Percentiles rank a stretch among this genome's conserved stretches.
Conservation (phyloP, 78 protist genomes). For the Protostelium mycophagum region DNA sequence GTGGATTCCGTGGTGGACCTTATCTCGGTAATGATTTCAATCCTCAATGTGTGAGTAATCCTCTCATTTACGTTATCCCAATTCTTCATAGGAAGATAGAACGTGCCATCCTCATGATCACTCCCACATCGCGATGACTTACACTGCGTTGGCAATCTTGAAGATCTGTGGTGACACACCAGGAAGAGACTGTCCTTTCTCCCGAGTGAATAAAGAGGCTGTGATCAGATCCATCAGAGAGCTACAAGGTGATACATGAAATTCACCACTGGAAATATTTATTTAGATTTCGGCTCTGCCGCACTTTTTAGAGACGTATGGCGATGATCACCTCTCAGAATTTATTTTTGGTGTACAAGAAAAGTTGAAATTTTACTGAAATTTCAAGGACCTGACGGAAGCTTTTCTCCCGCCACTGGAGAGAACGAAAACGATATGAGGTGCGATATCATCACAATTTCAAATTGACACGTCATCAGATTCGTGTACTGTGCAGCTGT, state of each 20-base stretch:
- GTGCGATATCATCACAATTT: background rate
- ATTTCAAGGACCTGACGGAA: constrained; percentile 33
- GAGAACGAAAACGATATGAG: constrained; percentile 45
- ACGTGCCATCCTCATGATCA: constrained; percentile 10
- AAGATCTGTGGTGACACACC: constrained; percentile 63
- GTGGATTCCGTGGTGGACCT: constrained; percentile 38
- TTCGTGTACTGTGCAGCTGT: constrained; percentile 70
- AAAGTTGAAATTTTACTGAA: too few relatives aligned
- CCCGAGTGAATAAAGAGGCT: constrained; percentile 45
- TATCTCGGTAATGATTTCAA: constrained; percentile 12
- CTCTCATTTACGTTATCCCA: background rate
- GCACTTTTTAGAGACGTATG: too few relatives aligned
- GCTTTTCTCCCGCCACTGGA: constrained; percentile 23
- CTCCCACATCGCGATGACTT: constrained; percentile 68
- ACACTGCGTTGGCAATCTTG: constrained; percentile 61
- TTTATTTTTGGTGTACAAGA: too few relatives aligned
- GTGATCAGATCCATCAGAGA: constrained; percentile 23
- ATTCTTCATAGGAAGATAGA: background rate
- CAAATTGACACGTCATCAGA: constrained; percentile 13
- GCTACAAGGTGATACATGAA: constrained; percentile 8
- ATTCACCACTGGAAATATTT: too few relatives aligned
- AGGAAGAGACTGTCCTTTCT: background rate
- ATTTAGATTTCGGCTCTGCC: background rate
- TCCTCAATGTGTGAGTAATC: background rate
- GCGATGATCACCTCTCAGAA: too few relatives aligned